Evolutionary conservation across 1,284 basidiomycete genomes (phyloP).

Genomic region (Xerocomus alliaceus): DNA sequence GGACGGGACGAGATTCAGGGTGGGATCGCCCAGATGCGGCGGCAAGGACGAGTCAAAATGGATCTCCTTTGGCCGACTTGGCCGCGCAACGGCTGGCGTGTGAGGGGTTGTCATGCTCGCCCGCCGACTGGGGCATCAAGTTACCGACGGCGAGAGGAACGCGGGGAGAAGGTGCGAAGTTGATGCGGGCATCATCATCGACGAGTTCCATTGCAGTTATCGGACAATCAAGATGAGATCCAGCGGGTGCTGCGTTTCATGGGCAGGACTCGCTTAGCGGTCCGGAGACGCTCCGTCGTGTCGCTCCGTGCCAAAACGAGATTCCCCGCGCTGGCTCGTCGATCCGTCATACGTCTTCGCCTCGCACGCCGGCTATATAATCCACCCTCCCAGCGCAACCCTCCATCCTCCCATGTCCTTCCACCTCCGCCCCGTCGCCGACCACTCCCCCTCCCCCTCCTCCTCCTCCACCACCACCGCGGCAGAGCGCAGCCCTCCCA

Average conservation of each 20-base stretch:
- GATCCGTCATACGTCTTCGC: conserved; percentile 29
- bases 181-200: conserved; percentile 40
- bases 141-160: conserved; percentile 36
- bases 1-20: conserved; percentile 20
- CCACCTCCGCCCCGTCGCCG: conserved; percentile 54
- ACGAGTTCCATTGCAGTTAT: conserved; percentile 35
- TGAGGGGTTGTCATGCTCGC: conserved; percentile 26
- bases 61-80: conserved; percentile 31
- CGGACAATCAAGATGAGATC: conserved; percentile 39
- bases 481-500: conserved; percentile 35
- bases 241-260: conserved; percentile 22
- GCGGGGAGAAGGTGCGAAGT: conserved; percentile 35
- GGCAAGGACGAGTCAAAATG: conserved; percentile 17
- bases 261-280: too few relatives aligned
- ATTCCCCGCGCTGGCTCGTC: conserved; percentile 27
- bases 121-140: conserved; percentile 35
- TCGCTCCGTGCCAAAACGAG: too few relatives aligned
- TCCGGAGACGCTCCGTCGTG: conserved; percentile 23
- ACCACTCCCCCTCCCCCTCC: conserved; percentile 36
- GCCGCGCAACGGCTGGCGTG: conserved; percentile 32
- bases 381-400: background rate
- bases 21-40: conserved; percentile 30
- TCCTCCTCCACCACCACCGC: conserved; percentile 35
- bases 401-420: conserved; percentile 47
- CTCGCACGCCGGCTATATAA: conserved; percentile 31